phyloP scores from a whole-genome alignment of 768 basidiomycete species.

The Galerina sulciceps region DNA sequence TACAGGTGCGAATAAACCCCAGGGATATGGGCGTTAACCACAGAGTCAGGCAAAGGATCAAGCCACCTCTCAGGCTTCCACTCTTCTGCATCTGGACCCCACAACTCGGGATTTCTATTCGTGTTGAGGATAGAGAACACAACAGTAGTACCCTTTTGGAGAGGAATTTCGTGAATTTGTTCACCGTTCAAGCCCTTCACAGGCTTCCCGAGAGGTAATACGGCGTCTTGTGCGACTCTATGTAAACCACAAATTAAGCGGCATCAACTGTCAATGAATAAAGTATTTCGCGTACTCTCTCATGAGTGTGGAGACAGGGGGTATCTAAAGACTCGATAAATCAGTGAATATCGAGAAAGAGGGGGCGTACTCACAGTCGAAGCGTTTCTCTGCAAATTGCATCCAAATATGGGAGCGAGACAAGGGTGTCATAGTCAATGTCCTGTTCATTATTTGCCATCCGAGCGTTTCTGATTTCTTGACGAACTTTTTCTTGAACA shows the following conservation, averaged over 20 bases:
- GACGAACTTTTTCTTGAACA: conserved; percentile 38
- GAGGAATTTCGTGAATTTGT: conserved; percentile 36
- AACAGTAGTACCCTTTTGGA: conserved; percentile 46
- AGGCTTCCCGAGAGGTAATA: conserved; percentile 46
- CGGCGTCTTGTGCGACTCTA: conserved; percentile 28
- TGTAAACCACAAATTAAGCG: background rate
- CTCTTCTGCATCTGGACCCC: conserved; percentile 44
- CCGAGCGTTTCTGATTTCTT: conserved; percentile 35
- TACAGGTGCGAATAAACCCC: conserved; percentile 29
- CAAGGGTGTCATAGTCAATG: conserved; percentile 40
- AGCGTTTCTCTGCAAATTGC: conserved; percentile 44
- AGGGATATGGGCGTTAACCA: conserved; percentile 22
- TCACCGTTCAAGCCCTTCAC: conserved; percentile 41
- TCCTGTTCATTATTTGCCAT: conserved; percentile 23
- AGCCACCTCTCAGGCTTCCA: conserved; percentile 50
- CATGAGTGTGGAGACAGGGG: conserved; percentile 21
- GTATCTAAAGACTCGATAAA: conserved; percentile 13
- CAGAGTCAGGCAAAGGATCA: conserved; percentile 19
- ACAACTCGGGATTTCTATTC: conserved; percentile 39
- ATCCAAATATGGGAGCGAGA: conserved; percentile 40
- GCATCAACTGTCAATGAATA: background rate
- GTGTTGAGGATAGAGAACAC: conserved; percentile 39
- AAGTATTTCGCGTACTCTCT: conserved; percentile 11
- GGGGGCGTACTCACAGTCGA: conserved; percentile 32
- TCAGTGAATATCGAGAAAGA: background rate